phyloP scores from a whole-genome alignment of 345 rosid species.

The Psidium guajava region DNA sequence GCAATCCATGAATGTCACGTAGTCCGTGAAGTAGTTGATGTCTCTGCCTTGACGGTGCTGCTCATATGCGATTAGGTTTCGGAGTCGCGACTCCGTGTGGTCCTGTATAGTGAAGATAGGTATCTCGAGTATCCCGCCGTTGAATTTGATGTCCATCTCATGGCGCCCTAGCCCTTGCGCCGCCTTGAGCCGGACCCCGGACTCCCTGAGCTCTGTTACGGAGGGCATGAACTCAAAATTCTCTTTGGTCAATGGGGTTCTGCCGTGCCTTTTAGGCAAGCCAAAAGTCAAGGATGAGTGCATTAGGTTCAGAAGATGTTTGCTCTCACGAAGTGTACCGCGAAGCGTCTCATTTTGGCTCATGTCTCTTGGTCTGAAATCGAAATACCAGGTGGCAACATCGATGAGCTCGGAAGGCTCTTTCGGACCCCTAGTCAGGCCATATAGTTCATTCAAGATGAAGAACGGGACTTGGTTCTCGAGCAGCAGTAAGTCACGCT shows the following conservation, averaged over 20 bases:
- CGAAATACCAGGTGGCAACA: neutral
- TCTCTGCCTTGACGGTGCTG: neutral
- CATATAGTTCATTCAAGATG: neutral
- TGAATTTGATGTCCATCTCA: neutral
- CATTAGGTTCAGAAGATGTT: neutral
- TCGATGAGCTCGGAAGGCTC: fast-evolving
- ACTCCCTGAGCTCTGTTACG: neutral
- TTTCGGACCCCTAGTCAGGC: neutral
- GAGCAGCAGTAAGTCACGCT: neutral
- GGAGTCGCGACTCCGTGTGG: neutral
- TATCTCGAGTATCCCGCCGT: neutral
- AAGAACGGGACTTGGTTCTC: neutral
- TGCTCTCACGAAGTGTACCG: neutral
- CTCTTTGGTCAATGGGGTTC: fast-evolving
- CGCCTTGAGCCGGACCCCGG: neutral
- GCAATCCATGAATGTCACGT: fast-evolving
- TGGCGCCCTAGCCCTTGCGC: fast-evolving
- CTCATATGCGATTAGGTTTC: neutral
- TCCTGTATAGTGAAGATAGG: neutral
- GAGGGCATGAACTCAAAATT: neutral
- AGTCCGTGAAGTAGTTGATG: neutral
- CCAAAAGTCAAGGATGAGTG: fast-evolving
- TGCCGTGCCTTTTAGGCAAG: neutral
- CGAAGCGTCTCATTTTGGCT: too few relatives aligned
- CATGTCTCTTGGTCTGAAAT: too few relatives aligned